Percentiles rank a stretch among this genome's conserved stretches.
These are phyloP conservation scores for Leccinum pachyderme DNA, from an alignment of 1,284 basidiomycete genomes.

Conservation along the genomic window DNA sequence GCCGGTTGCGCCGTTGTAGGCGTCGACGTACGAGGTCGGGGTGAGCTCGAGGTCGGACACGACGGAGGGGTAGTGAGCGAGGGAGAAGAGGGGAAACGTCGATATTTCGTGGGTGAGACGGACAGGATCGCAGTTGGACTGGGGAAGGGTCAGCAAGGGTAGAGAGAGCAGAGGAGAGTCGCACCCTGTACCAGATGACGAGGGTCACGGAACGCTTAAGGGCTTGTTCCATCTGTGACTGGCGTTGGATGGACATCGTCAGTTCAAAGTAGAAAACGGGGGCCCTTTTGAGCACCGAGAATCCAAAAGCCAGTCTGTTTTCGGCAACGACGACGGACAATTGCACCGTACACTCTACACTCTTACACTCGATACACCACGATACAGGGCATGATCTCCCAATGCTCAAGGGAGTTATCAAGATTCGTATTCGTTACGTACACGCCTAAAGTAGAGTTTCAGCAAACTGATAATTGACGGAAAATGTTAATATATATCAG, in stretches of 20 bases:
- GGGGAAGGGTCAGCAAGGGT: conserved; percentile 7
- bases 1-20: conserved; percentile 50
- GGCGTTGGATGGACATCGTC: too few relatives aligned
- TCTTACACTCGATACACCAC: too few relatives aligned
- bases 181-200: conserved; percentile 66
- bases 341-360: too few relatives aligned
- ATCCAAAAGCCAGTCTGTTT: too few relatives aligned
- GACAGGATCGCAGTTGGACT: conserved; percentile 59
- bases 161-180: background rate
- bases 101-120: conserved; percentile 57
- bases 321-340: too few relatives aligned
- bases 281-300: too few relatives aligned
- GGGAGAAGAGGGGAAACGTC: conserved; percentile 62
- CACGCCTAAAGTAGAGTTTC: background rate
- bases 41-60: conserved; percentile 52
- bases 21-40: conserved; percentile 53
- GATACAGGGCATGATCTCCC: too few relatives aligned
- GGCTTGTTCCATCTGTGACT: conserved; percentile 31
- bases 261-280: too few relatives aligned
- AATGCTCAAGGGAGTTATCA: too few relatives aligned
- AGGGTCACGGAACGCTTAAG: conserved; percentile 51
- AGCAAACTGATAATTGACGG: too few relatives aligned
- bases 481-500: too few relatives aligned
- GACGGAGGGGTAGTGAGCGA: conserved; percentile 51
- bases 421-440: too few relatives aligned